Evolutionary conservation across 768 basidiomycete species (phyloP), one percentile per base, ranked within the genome.

Genomic region (Boletus patriciae): DNA sequence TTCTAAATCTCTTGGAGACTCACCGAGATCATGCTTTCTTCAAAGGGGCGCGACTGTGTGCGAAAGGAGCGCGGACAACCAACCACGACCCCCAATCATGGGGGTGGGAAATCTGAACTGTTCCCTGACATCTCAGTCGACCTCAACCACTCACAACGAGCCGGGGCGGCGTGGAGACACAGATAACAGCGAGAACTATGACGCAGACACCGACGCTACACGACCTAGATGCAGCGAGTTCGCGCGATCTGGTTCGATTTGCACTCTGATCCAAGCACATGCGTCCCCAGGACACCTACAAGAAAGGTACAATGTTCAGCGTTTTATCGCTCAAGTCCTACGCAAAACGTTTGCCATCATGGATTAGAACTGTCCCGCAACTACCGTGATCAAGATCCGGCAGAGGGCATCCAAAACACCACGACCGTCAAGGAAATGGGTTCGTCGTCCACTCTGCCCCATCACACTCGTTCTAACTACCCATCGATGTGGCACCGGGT

Each of bases 401-500:
- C 63, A 15, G 78, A 80, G 2, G 82, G 81, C 53, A 70, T 77
- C 12, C 73, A 79, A 58, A 78, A 76, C 40, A 78, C 79, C 18
- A 81, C 80, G 3, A 82, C 81, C 1, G 68, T 83, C 19, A 88
- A 84, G 73, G 88, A 86, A 74, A 89, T 81, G 78, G 78, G 90
- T 86, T 44, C 15, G 40, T 46, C 12, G 18, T 7, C 3, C n/a
- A 15, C 7, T 15, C 3, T 0, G 29, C 9, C 29, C 29, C 9
- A 29, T 29, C 27, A 9, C 8, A 11, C 12, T 18, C 4, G 1
- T 33, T 21, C 40, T 34, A 15, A 52, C 23, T 38, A 48, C 19
- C 27, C 29, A 6, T 15, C 25, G 27, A 29, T 4, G 74, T 81
- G 7, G 66, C 78, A 3, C 79, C 96, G 15, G 75, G 90, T 25